Evolutionary conservation across 257 asterid species (phyloP).

Genomic region (Solanum appendiculatum): DNA sequence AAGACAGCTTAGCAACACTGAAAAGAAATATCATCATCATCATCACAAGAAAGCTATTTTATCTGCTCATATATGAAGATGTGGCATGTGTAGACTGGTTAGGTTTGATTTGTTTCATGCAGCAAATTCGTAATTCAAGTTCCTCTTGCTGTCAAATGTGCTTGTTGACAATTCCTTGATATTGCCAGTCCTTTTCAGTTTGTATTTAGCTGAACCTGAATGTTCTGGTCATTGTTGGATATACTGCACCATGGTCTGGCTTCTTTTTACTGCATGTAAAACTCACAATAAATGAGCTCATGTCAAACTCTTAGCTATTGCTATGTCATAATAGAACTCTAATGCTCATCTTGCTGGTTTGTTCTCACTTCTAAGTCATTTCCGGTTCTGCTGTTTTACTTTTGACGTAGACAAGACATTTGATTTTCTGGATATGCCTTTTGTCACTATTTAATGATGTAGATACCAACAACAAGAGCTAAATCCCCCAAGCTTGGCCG

Average conservation of each 20-base stretch:
- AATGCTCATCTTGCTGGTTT: background rate
- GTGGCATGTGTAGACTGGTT: background rate
- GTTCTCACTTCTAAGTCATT: background rate
- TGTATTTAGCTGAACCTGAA: background rate
- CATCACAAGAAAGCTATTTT: background rate
- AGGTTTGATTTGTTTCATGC: background rate
- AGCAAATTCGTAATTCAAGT: background rate
- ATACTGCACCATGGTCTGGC: background rate
- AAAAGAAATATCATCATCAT: background rate
- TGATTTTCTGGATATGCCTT: background rate
- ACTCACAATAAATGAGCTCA: background rate
- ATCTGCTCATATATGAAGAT: background rate
- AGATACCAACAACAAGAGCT: constrained; percentile 85
- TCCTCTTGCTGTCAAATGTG: background rate
- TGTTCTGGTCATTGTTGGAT: background rate
- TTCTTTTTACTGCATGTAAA: background rate
- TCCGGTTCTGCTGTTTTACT: background rate
- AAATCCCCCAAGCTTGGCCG: constrained; percentile 94
- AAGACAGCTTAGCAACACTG: background rate
- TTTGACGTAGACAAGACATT: background rate
- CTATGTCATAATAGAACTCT: background rate
- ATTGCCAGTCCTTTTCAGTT: background rate
- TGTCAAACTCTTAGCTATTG: background rate
- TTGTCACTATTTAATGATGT: constrained; percentile 5
- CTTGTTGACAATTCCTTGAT: background rate